Base-by-base conservation (phyloP, 1,284 basidiomycete species). In the Puccinia polysora region DNA sequence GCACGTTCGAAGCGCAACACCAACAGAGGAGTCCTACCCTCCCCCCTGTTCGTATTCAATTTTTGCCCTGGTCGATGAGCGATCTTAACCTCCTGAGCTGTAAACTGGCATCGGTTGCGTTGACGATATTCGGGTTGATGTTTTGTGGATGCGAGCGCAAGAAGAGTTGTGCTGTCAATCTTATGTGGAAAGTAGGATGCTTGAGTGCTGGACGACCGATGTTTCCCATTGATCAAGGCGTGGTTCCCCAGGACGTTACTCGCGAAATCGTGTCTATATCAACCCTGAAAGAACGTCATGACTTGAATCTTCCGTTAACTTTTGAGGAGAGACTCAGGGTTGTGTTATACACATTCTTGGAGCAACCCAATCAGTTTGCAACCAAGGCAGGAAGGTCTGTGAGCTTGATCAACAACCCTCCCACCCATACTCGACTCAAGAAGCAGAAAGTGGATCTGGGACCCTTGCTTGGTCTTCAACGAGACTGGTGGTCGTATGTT, bases 151-250 rank as follows among this genome's bases (percentile, higher is more conserved):
- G 70, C 47, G 70, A 73, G 34, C 28, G 62, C 10, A 73, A 73
- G 40, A 73, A 28, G 43, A 64, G 52, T 25, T 73, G 70, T 50
- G 60, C 60, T 30, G 10, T 73, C n/a, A 58, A 64, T 73, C 56
- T 73, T 18, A 73, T 73, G 70, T 65, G 60, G 70, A 73, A 73
- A 47, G 40, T 73, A 3, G 70, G 70, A 12, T 64, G 70, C 34
- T 36, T 73, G 30, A 73, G 70, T 47, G 62, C 60, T n/a, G 70
- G 69, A 34, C 14, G 52, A 56, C 69, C 69, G 8, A 53, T 63
- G 50, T 71, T 63, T 71, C 69, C 70, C n/a, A 40, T 32, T 40
- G 15, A 30, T 18, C 38, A 50, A 56, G 45, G 65, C 32, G 59
- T 18, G 2, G 28, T n/a, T 45, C 28, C 25, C 18, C 32, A 53